A percentile compares a stretch with the other conserved stretches of the same genome.
Conservation (phyloP, 1,284 basidiomycete genomes). For the Chondrostereum purpureum region DNA sequence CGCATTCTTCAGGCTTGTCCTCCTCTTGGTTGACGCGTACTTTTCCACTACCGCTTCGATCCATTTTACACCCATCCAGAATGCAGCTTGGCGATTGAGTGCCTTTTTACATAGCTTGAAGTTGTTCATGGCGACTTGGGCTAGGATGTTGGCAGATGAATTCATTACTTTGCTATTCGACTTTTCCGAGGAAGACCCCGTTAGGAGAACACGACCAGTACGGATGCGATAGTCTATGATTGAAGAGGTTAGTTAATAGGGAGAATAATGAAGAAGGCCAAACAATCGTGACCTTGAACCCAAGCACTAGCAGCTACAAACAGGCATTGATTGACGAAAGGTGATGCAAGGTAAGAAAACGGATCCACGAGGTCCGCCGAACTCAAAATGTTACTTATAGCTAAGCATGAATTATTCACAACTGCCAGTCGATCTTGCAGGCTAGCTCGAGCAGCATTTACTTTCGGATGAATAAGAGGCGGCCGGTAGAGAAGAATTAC, state of each 20-base stretch:
- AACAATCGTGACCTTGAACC: slow-evolving; percentile 10
- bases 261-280: background rate
- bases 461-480: slow-evolving; percentile 10
- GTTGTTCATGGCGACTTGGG: slow-evolving; percentile 10
- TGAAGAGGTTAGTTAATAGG: background rate
- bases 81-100: slow-evolving; percentile 7
- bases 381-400: slow-evolving; percentile 11
- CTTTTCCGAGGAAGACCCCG: slow-evolving; percentile 4
- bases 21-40: slow-evolving; percentile 9
- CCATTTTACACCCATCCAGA: slow-evolving; percentile 12
- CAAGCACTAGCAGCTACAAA: slow-evolving; percentile 12
- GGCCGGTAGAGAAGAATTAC: slow-evolving; percentile 12
- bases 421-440: slow-evolving; percentile 12
- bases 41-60: slow-evolving; percentile 12
- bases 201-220: slow-evolving; percentile 9
- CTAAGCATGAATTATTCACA: slow-evolving; percentile 11
- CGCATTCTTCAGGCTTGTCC: slow-evolving; percentile 7
- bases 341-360: slow-evolving; percentile 9
- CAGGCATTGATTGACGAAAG: slow-evolving; percentile 13
- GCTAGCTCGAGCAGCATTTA: slow-evolving; percentile 9
- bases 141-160: slow-evolving; percentile 10
- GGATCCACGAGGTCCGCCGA: slow-evolving; percentile 11
- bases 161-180: slow-evolving; percentile 5
- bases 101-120: slow-evolving; percentile 12
- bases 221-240: slow-evolving; percentile 11